Conservation (phyloP, 1,284 basidiomycete species). For the Pyrrhoderma lamaoense region DNA sequence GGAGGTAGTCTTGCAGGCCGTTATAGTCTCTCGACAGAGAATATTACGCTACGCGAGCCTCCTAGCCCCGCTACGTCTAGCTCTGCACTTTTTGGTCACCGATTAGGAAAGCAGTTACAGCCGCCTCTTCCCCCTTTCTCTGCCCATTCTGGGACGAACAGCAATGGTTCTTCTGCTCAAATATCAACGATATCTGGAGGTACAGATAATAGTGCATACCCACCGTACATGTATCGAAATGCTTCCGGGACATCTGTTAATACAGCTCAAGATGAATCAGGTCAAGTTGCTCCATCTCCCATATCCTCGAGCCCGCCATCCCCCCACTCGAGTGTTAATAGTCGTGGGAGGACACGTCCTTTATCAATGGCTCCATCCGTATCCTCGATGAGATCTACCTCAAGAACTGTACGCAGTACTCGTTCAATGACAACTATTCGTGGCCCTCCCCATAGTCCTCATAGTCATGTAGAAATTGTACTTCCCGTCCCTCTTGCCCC, state of each 20-base stretch:
- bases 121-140: conserved; percentile 27
- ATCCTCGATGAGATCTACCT: conserved; percentile 31
- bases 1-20: conserved; percentile 22
- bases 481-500: conserved; percentile 49
- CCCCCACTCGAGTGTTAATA: background rate
- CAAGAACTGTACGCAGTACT: conserved; percentile 26
- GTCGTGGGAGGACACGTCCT: background rate
- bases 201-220: conserved; percentile 13
- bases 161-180: conserved; percentile 18
- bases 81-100: conserved; percentile 15
- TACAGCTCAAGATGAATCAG: background rate
- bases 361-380: conserved; percentile 30
- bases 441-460: conserved; percentile 46
- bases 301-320: background rate
- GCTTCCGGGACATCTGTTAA: background rate
- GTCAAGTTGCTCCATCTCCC: background rate
- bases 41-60: conserved; percentile 19
- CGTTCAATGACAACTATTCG: conserved; percentile 26
- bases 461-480: conserved; percentile 51
- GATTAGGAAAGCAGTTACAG: conserved; percentile 16
- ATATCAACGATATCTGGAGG: conserved; percentile 16
- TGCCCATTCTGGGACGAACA: conserved; percentile 20
- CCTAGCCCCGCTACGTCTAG: conserved; percentile 19
- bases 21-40: conserved; percentile 22
- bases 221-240: conserved; percentile 21